Percentiles rank a stretch among this genome's conserved stretches.
phyloP scores from a whole-genome alignment of 306 rosid genomes.

The Acacia confusa region DNA sequence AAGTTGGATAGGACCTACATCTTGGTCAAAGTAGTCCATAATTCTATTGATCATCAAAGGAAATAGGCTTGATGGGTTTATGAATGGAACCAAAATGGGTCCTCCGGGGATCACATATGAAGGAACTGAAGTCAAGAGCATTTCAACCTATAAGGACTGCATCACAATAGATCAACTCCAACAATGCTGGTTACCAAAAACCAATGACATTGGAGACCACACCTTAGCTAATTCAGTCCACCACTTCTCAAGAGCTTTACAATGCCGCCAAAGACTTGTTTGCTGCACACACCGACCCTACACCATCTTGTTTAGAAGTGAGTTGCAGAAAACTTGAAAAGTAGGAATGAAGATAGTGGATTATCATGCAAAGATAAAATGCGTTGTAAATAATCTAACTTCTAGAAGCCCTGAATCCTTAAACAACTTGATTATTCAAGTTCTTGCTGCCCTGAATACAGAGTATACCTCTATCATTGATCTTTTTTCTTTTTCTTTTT shows the following conservation, averaged over 20 bases:
- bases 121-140: not conserved
- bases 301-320: not conserved
- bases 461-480: not conserved
- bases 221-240: not conserved
- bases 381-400: not conserved
- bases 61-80: not conserved
- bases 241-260: not conserved
- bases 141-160: not conserved
- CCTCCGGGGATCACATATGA: not conserved
- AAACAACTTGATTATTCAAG: not conserved
- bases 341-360: not conserved
- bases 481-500: no score
- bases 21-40: not conserved
- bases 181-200: not conserved
- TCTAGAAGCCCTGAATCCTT: not conserved
- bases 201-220: not conserved
- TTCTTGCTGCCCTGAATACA: not conserved
- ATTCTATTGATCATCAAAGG: not conserved
- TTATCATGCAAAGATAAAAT: not conserved
- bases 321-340: not conserved
- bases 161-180: not conserved
- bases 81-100: not conserved
- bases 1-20: not conserved
- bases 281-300: not conserved
- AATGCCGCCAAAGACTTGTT: not conserved